Conservation (phyloP, 139 green algal genomes). For the Deuterostichococcus epilithicus region DNA sequence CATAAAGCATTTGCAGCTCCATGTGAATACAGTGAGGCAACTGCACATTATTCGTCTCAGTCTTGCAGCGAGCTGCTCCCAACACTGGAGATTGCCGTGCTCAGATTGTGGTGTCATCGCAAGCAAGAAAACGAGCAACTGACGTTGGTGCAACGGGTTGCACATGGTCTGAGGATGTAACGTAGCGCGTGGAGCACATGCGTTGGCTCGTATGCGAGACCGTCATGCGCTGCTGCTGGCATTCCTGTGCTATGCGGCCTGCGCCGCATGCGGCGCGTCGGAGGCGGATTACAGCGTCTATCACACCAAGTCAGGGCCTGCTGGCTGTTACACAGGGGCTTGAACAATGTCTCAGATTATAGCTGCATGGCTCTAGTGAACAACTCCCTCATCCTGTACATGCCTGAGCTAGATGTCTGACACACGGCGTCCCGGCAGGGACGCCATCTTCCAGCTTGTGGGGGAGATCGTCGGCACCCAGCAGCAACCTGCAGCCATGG, state of each 20-base stretch:
- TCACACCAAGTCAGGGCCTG: conserved; percentile 47
- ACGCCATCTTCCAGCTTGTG: conserved; percentile 48
- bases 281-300: conserved; percentile 68
- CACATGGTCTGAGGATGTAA: too few species aligned
- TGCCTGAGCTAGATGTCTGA: neutral
- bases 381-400: neutral
- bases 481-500: conserved; percentile 45
- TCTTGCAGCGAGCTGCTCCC: too few species aligned
- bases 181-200: too few species aligned
- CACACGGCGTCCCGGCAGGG: conserved; percentile 24
- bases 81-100: too few species aligned
- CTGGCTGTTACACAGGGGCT: neutral
- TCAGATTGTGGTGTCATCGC: too few species aligned
- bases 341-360: neutral
- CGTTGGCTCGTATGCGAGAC: neutral
- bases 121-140: too few species aligned
- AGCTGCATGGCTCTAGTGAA: neutral
- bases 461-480: conserved; percentile 31
- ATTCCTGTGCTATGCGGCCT: neutral
- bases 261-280: neutral
- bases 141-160: too few species aligned
- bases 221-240: neutral
- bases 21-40: too few species aligned
- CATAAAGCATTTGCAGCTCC: too few species aligned
- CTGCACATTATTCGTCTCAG: too few species aligned